Base-by-base conservation (phyloP, 2,329 filamentous ascomycete species). In the Furcasterigmium furcatum region DNA sequence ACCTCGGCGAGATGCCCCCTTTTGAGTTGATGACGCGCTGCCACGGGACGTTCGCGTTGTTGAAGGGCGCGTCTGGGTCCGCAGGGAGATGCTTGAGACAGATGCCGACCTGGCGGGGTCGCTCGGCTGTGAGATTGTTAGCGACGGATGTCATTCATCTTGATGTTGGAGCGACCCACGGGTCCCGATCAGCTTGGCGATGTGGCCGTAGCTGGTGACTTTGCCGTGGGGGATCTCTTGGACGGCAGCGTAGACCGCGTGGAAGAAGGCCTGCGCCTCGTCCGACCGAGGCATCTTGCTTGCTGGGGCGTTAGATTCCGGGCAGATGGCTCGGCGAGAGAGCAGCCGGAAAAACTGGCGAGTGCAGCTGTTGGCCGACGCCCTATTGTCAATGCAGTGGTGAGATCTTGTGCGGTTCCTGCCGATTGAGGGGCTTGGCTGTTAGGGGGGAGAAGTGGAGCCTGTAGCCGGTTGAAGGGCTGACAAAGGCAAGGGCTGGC, bases 21-120 rank as follows among this genome's bases (percentile, higher is more conserved):
- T 88, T 92, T 13, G 88, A 72, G 64, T 92, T 96, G 61, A 97
- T 87, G 48, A 97, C 88, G 47, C 94, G 76, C 71, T 97, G 92
- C 92, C 92, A 97, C 0, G 92, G 92, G 4, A 97, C 92, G 53
- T 86, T 96, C 20, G 72, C 73, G 48, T 78, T 73, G 63, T 96
- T 85, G 68, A 86, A 95, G 46, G 66, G 73, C 45, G 61, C 53
- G 0, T 69, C 63, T 0, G 71, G 57, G 46, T 79, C 73, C 7
- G 68, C 59, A 2, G 91, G 80, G 12, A 97, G 81, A 61, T 96
- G 85, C 64, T 96, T 96, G 21, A 97, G 79, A 64, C 88, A 95
- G 39, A 94, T 76, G 44, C 92, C 92, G 7, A 97, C 91, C 68
- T 97, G 92, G 46, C 91, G 81, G 2, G 85, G 82, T 3, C 86